Percentiles rank a stretch among this genome's conserved stretches.
Evolutionary conservation across 345 rosid species (phyloP).

Genomic region (Boechera retrofracta): DNA sequence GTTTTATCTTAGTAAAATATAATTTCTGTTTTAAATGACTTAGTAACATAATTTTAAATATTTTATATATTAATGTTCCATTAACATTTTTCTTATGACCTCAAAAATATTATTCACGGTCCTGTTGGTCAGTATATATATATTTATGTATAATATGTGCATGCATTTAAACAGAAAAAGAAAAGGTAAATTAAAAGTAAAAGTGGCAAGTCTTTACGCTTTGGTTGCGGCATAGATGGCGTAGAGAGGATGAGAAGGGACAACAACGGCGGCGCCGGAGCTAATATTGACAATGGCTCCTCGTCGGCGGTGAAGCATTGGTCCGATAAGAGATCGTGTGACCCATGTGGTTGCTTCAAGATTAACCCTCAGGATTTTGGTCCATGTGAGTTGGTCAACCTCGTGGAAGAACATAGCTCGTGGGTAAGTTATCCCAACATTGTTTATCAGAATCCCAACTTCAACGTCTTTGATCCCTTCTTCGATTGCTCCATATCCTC

Average conservation of each 20-base stretch:
- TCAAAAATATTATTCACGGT: background rate
- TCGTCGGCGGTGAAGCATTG: conserved; percentile 68
- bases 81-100: background rate
- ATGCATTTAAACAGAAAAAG: background rate
- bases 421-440: conserved; percentile 85
- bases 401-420: conserved; percentile 80
- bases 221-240: conserved; percentile 93
- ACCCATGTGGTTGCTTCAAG: conserved; percentile 65
- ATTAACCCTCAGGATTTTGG: conserved; percentile 68
- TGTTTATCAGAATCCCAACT: conserved; percentile 80
- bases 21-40: background rate
- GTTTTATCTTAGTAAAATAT: background rate
- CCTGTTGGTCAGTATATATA: background rate
- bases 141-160: background rate
- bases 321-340: conserved; percentile 60
- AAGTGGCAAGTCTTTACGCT: conserved; percentile 60
- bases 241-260: conserved; percentile 96
- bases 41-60: background rate
- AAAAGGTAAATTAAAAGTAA: conserved; percentile 3
- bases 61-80: background rate
- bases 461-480: conserved; percentile 59
- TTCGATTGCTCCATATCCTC: conserved; percentile 49
- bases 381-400: conserved; percentile 73
- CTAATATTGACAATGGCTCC: conserved; percentile 88
- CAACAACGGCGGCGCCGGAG: conserved; percentile 78